Evolutionary conservation across 495 filamentous ascomycete genomes (phyloP).

Genomic region (Penicillium longicatenatum): DNA sequence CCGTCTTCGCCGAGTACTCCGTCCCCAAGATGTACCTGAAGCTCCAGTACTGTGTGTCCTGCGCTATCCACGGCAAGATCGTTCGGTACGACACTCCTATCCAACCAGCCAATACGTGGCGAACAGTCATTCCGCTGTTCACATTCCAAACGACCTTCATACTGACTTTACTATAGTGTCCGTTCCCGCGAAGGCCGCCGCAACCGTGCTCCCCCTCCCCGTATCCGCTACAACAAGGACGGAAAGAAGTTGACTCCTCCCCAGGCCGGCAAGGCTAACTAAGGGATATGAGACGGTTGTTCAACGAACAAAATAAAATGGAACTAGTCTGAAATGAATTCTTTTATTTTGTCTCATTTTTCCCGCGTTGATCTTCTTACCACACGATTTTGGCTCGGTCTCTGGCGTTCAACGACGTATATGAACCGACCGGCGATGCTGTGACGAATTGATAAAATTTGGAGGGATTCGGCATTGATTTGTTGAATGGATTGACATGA

Average conservation of each 20-base stretch:
- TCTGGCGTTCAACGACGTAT: not conserved
- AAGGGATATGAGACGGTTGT: constrained; percentile 41
- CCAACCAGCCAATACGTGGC: not conserved
- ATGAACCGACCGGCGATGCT: constrained; percentile 20
- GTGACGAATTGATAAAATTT: constrained; percentile 22
- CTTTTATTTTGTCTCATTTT: constrained; percentile 39
- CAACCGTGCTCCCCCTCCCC: constrained; percentile 96
- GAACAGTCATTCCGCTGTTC: not conserved
- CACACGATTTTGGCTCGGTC: constrained; percentile 6
- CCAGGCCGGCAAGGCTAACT: constrained; percentile 70
- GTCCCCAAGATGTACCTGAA: constrained; percentile 99
- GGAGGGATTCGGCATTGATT: constrained; percentile 3
- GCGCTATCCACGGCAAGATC: constrained; percentile 99
- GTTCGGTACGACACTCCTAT: constrained; percentile 76
- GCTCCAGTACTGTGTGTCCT: constrained; percentile 99
- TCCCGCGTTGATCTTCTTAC: constrained; percentile 20
- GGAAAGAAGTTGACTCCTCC: constrained; percentile 99
- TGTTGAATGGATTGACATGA: constrained; percentile 4
- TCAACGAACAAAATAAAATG: constrained; percentile 39
- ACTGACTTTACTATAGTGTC: constrained; percentile 64
- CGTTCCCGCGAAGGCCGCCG: constrained; percentile 95
- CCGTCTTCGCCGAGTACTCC: constrained; percentile 97
- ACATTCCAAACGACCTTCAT: not conserved
- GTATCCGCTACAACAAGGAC: constrained; percentile 99
- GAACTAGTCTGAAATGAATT: constrained; percentile 41